phyloP scores from a whole-genome alignment of 73 alveolate genomes.

The Paramecium primaurelia region DNA sequence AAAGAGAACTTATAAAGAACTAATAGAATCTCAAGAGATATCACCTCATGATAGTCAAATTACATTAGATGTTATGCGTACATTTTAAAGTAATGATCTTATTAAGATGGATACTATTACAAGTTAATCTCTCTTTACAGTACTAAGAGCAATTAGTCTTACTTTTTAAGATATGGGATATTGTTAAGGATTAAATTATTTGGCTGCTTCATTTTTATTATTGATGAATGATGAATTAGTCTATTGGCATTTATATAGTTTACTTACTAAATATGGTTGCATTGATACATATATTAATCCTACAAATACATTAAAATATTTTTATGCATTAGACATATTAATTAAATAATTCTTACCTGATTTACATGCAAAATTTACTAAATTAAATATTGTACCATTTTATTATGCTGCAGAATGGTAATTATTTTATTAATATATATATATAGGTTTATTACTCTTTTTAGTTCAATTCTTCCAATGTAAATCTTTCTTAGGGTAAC shows the following conservation, averaged over 20 bases:
- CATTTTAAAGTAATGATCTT: slow-evolving; percentile 46
- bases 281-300: slow-evolving; percentile 51
- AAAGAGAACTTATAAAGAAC: slow-evolving; percentile 7
- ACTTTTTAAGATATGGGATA: slow-evolving; percentile 62
- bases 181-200: slow-evolving; percentile 57
- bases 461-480: slow-evolving; percentile 57
- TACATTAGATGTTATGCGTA: slow-evolving; percentile 42
- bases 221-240: slow-evolving; percentile 48
- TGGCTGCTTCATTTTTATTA: slow-evolving; percentile 51
- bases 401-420: slow-evolving; percentile 60
- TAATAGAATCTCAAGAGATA: background rate
- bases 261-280: slow-evolving; percentile 48
- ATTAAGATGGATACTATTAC: slow-evolving; percentile 43
- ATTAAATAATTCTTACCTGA: slow-evolving; percentile 48
- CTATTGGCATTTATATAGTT: slow-evolving; percentile 55
- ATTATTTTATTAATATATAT: background rate
- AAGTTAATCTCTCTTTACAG: slow-evolving; percentile 51
- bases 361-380: background rate
- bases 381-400: slow-evolving; percentile 45
- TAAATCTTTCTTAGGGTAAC: slow-evolving; percentile 48
- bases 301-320: slow-evolving; percentile 18
- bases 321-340: slow-evolving; percentile 26
- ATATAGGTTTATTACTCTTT: slow-evolving; percentile 43
- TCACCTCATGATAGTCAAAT: slow-evolving; percentile 50
- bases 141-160: slow-evolving; percentile 50